Evolutionary conservation across 2,329 filamentous ascomycete genomes (phyloP), one percentile per base, ranked within the genome.

Genomic region (Fusarium ramigenum): DNA sequence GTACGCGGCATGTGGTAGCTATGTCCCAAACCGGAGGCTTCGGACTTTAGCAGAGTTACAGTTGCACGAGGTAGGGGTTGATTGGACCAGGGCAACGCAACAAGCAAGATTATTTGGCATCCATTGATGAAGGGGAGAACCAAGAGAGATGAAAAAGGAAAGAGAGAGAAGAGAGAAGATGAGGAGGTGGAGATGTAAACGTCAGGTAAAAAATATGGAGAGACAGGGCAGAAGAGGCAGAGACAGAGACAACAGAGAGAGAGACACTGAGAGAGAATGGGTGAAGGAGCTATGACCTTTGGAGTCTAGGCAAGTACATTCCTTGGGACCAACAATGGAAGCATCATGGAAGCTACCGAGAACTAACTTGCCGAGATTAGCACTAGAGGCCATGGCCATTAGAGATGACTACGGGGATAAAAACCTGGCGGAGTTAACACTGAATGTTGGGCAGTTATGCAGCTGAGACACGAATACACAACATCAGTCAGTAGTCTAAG

Each of bases 1-100:
- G 66, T 66, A 60, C 75, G 77, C 70, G 75, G 72, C 78, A 79
- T 79, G 60, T 67, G 66, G 53, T 30, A 69, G 50, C 46, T 37
- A 59, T 54, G 42, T 65, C 59, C 66, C 65, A 61, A 42, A 49
- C 63, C 61, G 70, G 70, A 73, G 58, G 46, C 53, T 56, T 60
- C 70, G 44, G 62, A 36, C 44, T 50, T 50, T 46, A 60, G 54
- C 37, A 64, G 50, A 68, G 66, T 63, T 42, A 62, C 25, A 61
- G 64, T 63, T 39, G 67, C 25, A 61, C 49, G 25, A 63, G 66
- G 70, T 53, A 63, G 53, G 63, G 61, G 40, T 68, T 68, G 44
- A 43, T 39, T 36, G 58, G 63, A 67, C 53, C 23, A 40, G 63
- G 58, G 64, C 43, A 30, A 44, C 53, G 37, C 37, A 39, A 39